These are phyloP conservation scores for Yamadazyma dendronema DNA, from an alignment of 1,139 yeast species.

Conservation along the genomic window DNA sequence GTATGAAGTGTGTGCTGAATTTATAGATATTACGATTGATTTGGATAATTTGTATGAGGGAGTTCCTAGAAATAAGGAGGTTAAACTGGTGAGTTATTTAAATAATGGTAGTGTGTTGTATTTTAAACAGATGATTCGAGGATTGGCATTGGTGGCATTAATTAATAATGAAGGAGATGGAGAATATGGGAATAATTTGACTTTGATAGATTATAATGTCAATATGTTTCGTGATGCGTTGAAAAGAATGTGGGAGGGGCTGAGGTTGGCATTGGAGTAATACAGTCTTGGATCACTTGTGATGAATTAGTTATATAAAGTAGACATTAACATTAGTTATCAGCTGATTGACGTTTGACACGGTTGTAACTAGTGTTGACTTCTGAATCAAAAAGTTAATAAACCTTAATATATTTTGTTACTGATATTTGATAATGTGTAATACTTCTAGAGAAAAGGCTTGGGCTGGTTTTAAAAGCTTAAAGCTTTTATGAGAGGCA, in stretches of 20 bases:
- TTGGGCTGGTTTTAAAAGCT: too few relatives aligned
- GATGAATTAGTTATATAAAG: too few relatives aligned
- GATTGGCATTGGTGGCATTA: conserved; percentile 86
- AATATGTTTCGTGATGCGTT: conserved; percentile 76
- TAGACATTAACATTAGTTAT: too few relatives aligned
- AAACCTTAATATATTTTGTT: too few relatives aligned
- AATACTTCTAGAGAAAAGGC: too few relatives aligned
- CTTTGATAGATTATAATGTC: conserved; percentile 87
- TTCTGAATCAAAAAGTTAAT: too few relatives aligned
- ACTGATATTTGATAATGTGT: too few relatives aligned
- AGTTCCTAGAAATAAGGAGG: conserved; percentile 23
- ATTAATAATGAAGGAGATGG: conserved; percentile 55
- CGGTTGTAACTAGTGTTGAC: too few relatives aligned
- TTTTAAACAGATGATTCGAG: conserved; percentile 88
- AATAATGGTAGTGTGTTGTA: conserved; percentile 83
- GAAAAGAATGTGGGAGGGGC: conserved; percentile 69
- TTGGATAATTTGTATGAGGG: conserved; percentile 63
- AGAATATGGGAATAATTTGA: conserved; percentile 53
- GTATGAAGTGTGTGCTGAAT: conserved; percentile 95
- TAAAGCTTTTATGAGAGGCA: too few relatives aligned
- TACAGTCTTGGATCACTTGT: too few relatives aligned
- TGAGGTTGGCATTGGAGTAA: conserved; percentile 13
- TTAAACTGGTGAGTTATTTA: conserved; percentile 70
- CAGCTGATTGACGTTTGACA: too few relatives aligned
- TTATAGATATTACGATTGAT: conserved; percentile 91